A percentile compares a stretch with the other conserved stretches of the same genome.
Evolutionary conservation across 2,329 filamentous ascomycete genomes (phyloP).

Genomic region (Massarina eburnea): DNA sequence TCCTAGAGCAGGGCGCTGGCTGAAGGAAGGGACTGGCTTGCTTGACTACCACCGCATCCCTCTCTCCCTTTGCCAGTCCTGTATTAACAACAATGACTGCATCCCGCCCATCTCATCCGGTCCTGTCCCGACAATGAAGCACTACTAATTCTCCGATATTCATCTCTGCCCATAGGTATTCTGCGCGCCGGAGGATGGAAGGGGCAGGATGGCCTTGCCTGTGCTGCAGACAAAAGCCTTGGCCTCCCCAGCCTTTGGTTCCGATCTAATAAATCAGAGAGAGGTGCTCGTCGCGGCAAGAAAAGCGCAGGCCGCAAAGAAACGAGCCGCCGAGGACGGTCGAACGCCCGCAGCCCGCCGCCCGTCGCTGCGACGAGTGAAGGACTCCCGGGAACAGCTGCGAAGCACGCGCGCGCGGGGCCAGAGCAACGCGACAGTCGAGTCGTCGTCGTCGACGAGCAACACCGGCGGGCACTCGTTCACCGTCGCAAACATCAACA

Average conservation of each 20-base stretch:
- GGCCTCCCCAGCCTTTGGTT: conserved; percentile 30
- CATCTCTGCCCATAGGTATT: conserved; percentile 7
- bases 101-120: conserved; percentile 22
- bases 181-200: conserved; percentile 33
- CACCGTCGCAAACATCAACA: conserved; percentile 52
- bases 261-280: conserved; percentile 25
- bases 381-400: conserved; percentile 42
- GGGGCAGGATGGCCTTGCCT: conserved; percentile 40
- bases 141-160: conserved; percentile 7
- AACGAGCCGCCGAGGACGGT: conserved; percentile 27
- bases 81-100: conserved; percentile 32
- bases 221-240: conserved; percentile 33
- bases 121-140: conserved; percentile 17
- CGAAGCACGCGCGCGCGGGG: conserved; percentile 33
- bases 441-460: conserved; percentile 24
- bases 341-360: conserved; percentile 22
- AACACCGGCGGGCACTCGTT: conserved; percentile 43
- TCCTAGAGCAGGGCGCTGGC: conserved; percentile 23
- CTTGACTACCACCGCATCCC: conserved; percentile 23
- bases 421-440: conserved; percentile 36
- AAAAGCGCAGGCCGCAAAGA: conserved; percentile 28
- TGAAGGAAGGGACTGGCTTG: conserved; percentile 21
- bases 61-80: conserved; percentile 16
- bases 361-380: conserved; percentile 34
- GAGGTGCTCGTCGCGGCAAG: conserved; percentile 27